A percentile compares a stretch with the other conserved stretches of the same genome.
phyloP scores from a whole-genome alignment of 148 eudicot genomes.

The Arbutus unedo region DNA sequence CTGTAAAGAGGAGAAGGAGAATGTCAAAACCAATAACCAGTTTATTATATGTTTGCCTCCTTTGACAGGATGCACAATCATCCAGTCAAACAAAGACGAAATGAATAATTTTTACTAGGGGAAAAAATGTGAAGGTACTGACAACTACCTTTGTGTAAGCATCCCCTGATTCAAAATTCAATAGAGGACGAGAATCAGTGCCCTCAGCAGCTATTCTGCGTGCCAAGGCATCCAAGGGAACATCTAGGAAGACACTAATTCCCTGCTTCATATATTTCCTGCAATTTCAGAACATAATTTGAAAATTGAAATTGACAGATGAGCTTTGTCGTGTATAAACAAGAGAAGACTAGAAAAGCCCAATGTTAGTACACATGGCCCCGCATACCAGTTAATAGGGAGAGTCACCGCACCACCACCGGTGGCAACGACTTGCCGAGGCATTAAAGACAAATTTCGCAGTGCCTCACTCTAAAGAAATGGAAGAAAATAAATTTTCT shows the following conservation, averaged over 20 bases:
- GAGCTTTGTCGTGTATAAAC: background rate
- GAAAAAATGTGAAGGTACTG: background rate
- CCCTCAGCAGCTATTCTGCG: conserved; percentile 34
- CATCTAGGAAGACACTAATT: conserved; percentile 25
- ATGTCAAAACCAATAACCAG: background rate
- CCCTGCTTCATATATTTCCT: conserved; percentile 34
- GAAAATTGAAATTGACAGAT: background rate
- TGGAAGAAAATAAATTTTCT: background rate
- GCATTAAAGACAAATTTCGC: conserved; percentile 13
- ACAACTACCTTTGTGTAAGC: conserved; percentile 31
- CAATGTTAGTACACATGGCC: background rate
- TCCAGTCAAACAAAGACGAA: background rate
- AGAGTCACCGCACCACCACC: conserved; percentile 25
- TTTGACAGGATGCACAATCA: background rate
- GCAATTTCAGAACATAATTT: background rate
- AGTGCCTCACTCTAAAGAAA: conserved; percentile 16
- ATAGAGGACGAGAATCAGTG: conserved; percentile 31
- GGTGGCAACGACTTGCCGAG: conserved; percentile 18
- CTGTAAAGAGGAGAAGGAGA: conserved; percentile 11
- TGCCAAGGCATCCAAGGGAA: conserved; percentile 34
- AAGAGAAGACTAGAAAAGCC: background rate
- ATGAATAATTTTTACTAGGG: background rate
- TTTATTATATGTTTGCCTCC: background rate
- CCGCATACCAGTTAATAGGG: conserved; percentile 18
- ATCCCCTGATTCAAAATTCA: conserved; percentile 28